Evolutionary conservation across 2,329 filamentous ascomycete species (phyloP).

Genomic region (Helicocarpus griseus): DNA sequence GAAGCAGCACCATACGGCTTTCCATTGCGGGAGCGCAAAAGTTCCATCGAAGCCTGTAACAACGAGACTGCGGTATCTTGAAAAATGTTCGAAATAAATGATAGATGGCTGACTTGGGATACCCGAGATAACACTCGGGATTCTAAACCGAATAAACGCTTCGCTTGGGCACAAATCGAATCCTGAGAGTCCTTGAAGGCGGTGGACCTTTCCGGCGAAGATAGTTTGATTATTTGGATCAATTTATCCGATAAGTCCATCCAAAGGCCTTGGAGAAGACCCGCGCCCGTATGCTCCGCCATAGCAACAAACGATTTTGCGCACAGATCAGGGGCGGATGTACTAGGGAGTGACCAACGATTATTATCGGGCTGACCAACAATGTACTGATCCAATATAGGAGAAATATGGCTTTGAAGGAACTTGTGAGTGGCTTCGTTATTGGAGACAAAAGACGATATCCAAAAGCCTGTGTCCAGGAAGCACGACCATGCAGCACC

Average conservation of each 20-base stretch:
- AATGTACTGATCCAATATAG: conserved; percentile 46
- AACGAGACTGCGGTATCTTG: conserved; percentile 30
- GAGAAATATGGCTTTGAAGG: conserved; percentile 39
- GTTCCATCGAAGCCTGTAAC: conserved; percentile 39
- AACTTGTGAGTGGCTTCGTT: conserved; percentile 40
- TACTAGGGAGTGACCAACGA: conserved; percentile 42
- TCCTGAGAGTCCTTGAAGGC: conserved; percentile 66
- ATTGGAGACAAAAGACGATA: conserved; percentile 40
- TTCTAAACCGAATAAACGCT: conserved; percentile 57
- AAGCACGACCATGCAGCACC: conserved; percentile 67
- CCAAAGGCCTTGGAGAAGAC: conserved; percentile 53
- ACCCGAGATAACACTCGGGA: conserved; percentile 25
- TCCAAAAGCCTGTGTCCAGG: conserved; percentile 50
- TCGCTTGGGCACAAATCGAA: conserved; percentile 54
- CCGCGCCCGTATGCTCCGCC: conserved; percentile 32
- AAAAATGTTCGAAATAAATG: conserved; percentile 22
- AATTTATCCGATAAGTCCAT: conserved; percentile 50
- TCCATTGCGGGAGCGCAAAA: conserved; percentile 47
- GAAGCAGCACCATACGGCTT: conserved; percentile 58
- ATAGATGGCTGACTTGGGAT: conserved; percentile 17
- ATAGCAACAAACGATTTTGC: conserved; percentile 30
- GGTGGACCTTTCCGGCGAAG: conserved; percentile 71
- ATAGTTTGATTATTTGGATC: conserved; percentile 59
- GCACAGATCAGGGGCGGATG: conserved; percentile 29
- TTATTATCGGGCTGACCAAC: conserved; percentile 34